Conservation (phyloP, 78 protist species). For the Guillardia theta region DNA sequence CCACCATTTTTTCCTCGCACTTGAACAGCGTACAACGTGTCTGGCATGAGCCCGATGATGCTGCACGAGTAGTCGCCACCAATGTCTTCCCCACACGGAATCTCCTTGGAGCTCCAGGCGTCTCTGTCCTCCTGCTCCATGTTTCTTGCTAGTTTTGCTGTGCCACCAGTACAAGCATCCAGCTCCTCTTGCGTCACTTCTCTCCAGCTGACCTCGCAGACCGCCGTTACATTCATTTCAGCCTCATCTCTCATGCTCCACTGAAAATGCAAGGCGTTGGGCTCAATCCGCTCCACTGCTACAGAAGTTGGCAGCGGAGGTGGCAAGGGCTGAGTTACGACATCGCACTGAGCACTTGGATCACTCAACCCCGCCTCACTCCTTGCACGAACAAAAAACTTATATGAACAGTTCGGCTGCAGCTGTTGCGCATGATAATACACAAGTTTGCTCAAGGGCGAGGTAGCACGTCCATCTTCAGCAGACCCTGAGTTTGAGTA, state of each 20-base stretch:
- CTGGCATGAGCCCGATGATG: slow-evolving; percentile 13
- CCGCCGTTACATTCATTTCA: background rate
- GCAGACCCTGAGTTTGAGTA: background rate
- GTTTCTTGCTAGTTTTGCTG: background rate
- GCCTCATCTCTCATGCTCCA: slow-evolving; percentile 24
- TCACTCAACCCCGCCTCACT: background rate
- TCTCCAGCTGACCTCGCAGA: slow-evolving; percentile 31
- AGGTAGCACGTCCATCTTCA: background rate
- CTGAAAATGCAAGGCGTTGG: background rate
- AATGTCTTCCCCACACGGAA: background rate
- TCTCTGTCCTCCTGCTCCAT: background rate
- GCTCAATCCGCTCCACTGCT: background rate
- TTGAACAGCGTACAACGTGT: background rate
- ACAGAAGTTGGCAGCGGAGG: background rate
- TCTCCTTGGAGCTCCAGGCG: slow-evolving; percentile 2
- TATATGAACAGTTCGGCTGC: background rate
- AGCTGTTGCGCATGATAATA: background rate
- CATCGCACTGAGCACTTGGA: background rate
- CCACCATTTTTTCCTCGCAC: slow-evolving; percentile 23
- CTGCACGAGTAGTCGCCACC: slow-evolving; percentile 26
- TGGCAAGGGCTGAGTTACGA: slow-evolving; percentile 29
- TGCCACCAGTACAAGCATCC: background rate
- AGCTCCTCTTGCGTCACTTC: background rate
- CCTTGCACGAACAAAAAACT: background rate
- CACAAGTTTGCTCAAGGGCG: background rate